These are phyloP conservation scores for Fusarium pseudocircinatum DNA, from an alignment of 2,329 filamentous ascomycete species.

Conservation along the genomic window DNA sequence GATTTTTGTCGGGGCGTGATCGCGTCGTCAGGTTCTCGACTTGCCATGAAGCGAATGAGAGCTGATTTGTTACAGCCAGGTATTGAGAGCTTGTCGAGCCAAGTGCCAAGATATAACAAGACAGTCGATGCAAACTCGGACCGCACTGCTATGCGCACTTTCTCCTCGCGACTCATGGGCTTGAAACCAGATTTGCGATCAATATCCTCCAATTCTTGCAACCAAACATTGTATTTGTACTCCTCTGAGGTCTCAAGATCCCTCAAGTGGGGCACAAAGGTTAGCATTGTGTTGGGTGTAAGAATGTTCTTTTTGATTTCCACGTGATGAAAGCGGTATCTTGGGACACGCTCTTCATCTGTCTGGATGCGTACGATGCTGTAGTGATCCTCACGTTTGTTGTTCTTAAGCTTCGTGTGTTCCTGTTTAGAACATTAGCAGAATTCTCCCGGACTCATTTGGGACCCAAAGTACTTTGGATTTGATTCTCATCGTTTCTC, in stretches of 20 bases:
- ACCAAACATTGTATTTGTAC: slow-evolving; percentile 64
- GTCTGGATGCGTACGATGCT: slow-evolving; percentile 59
- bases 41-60: slow-evolving; percentile 64
- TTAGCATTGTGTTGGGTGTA: slow-evolving; percentile 68
- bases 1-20: slow-evolving; percentile 66
- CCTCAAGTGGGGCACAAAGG: slow-evolving; percentile 67
- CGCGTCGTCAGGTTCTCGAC: slow-evolving; percentile 56
- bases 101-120: slow-evolving; percentile 63
- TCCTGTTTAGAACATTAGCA: slow-evolving; percentile 50
- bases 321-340: slow-evolving; percentile 68
- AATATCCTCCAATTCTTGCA: slow-evolving; percentile 66
- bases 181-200: slow-evolving; percentile 67
- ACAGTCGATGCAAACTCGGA: slow-evolving; percentile 63
- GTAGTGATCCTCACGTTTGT: slow-evolving; percentile 55
- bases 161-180: slow-evolving; percentile 62
- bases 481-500: slow-evolving; percentile 58
- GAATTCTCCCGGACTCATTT: neutral
- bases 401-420: slow-evolving; percentile 55
- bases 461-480: slow-evolving; percentile 56
- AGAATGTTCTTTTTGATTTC: slow-evolving; percentile 68
- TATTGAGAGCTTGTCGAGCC: slow-evolving; percentile 61
- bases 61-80: slow-evolving; percentile 62
- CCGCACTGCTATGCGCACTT: slow-evolving; percentile 58
- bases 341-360: slow-evolving; percentile 62
- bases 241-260: slow-evolving; percentile 68